These are phyloP conservation scores for Chrysoporthe austroafricana DNA, from an alignment of 2,329 filamentous ascomycete species.

Conservation along the genomic window DNA sequence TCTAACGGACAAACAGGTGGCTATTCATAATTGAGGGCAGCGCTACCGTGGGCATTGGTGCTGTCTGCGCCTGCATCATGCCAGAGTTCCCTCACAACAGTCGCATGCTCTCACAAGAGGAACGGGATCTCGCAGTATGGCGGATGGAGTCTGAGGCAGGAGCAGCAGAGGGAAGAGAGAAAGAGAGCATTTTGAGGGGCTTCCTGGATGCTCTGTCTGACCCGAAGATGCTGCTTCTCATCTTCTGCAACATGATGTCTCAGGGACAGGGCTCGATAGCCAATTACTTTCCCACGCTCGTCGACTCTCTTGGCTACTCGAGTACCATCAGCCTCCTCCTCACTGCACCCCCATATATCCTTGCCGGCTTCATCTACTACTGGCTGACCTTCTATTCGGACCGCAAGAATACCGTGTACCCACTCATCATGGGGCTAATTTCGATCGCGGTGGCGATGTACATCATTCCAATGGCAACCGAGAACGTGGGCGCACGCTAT, in stretches of 20 bases:
- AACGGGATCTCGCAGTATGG: conserved; percentile 40
- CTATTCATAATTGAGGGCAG: conserved; percentile 51
- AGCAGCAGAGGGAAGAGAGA: conserved; percentile 42
- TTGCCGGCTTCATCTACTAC: conserved; percentile 42
- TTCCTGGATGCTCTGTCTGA: conserved; percentile 40
- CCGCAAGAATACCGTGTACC: conserved; percentile 42
- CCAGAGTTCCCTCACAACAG: conserved; percentile 46
- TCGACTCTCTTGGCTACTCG: conserved; percentile 39
- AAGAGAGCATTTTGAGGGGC: conserved; percentile 36
- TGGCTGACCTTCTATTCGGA: conserved; percentile 42
- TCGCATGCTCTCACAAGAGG: conserved; percentile 36
- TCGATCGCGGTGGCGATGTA: conserved; percentile 41
- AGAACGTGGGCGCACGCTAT: conserved; percentile 44
- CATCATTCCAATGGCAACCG: conserved; percentile 42
- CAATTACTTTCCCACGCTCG: conserved; percentile 38
- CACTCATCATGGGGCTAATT: conserved; percentile 41
- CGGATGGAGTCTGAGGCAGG: conserved; percentile 42
- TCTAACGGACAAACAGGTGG: conserved; percentile 36
- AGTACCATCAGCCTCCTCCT: conserved; percentile 48
- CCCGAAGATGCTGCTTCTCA: conserved; percentile 42
- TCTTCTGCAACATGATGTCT: conserved; percentile 44
- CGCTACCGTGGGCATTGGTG: conserved; percentile 46
- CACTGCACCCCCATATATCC: conserved; percentile 50
- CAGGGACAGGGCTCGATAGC: conserved; percentile 42
- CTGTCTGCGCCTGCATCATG: conserved; percentile 41